Evolutionary conservation across 2,329 filamentous ascomycete species (phyloP).

Genomic region (Sporothrix humicola): DNA sequence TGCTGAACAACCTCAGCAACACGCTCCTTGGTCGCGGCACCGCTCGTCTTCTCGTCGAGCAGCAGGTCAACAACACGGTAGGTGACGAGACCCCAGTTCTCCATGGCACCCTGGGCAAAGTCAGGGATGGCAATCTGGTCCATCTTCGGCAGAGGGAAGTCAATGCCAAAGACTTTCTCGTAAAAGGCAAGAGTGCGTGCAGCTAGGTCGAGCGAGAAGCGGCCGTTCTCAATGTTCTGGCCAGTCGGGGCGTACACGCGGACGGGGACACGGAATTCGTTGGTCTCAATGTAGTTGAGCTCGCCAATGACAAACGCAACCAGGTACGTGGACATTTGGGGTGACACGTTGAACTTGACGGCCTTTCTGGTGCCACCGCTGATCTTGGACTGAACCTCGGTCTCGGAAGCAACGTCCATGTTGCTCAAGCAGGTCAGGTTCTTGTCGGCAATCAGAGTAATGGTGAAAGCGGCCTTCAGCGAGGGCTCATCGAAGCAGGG

Average conservation of each 20-base stretch:
- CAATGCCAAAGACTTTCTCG: constrained; percentile 88
- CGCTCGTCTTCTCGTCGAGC: constrained; percentile 88
- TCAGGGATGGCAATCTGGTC: constrained; percentile 96
- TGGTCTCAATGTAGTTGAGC: constrained; percentile 91
- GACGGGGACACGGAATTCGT: constrained; percentile 87
- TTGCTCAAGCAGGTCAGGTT: constrained; percentile 91
- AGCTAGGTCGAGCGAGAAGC: constrained; percentile 87
- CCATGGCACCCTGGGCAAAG: constrained; percentile 95
- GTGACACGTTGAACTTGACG: constrained; percentile 90
- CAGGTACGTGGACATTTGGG: constrained; percentile 94
- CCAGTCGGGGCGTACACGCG: constrained; percentile 93
- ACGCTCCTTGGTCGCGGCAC: constrained; percentile 86
- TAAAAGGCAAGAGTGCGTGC: constrained; percentile 92
- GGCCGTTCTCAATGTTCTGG: constrained; percentile 86
- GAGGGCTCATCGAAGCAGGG: constrained; percentile 97
- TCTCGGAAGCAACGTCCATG: constrained; percentile 89
- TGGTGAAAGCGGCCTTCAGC: constrained; percentile 89
- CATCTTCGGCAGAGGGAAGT: constrained; percentile 91
- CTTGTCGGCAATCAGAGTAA: constrained; percentile 90
- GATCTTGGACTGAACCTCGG: constrained; percentile 69
- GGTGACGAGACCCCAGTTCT: constrained; percentile 97
- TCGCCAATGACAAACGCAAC: constrained; percentile 93
- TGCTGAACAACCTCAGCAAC: constrained; percentile 96
- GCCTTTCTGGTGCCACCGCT: constrained; percentile 74
- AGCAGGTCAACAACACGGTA: constrained; percentile 92